Evolutionary conservation across 768 basidiomycete genomes (phyloP).

Genomic region (Suillus subluteus): DNA sequence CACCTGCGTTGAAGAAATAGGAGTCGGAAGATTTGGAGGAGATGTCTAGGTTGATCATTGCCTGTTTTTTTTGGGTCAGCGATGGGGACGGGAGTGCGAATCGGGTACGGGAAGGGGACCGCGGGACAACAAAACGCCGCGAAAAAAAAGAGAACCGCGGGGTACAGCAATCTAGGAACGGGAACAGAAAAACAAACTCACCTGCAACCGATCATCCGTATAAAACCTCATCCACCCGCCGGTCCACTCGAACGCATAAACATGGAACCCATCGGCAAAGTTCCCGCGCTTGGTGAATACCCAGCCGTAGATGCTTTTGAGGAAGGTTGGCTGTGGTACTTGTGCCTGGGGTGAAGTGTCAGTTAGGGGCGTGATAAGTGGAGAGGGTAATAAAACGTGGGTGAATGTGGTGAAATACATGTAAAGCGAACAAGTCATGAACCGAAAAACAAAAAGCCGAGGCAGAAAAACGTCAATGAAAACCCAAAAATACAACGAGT

Average conservation of each 20-base stretch:
- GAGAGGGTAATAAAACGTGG: no score
- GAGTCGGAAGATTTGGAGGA: conserved; percentile 44
- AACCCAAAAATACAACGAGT: background rate
- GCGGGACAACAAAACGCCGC: background rate
- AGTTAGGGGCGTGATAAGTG: background rate
- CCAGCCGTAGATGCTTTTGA: conserved; percentile 42
- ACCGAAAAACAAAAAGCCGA: background rate
- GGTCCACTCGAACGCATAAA: conserved; percentile 64
- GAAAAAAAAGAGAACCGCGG: background rate
- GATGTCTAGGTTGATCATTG: conserved; percentile 52
- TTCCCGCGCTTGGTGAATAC: conserved; percentile 42
- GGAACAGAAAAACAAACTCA: background rate
- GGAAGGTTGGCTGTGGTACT: conserved; percentile 27
- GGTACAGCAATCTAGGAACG: background rate
- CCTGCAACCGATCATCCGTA: conserved; percentile 50
- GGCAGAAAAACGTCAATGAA: background rate
- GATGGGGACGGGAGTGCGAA: background rate
- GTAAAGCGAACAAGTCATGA: background rate
- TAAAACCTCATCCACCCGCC: conserved; percentile 56
- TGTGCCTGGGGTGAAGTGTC: conserved; percentile 9
- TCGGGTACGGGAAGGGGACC: background rate
- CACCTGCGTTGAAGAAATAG: conserved; percentile 54
- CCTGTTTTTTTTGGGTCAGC: conserved; percentile 23
- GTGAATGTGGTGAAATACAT: background rate
- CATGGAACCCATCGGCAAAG: conserved; percentile 54